Evolutionary conservation across 306 rosid genomes (phyloP), one percentile per base, ranked within the genome.

Genomic region (Sesbania bispinosa): DNA sequence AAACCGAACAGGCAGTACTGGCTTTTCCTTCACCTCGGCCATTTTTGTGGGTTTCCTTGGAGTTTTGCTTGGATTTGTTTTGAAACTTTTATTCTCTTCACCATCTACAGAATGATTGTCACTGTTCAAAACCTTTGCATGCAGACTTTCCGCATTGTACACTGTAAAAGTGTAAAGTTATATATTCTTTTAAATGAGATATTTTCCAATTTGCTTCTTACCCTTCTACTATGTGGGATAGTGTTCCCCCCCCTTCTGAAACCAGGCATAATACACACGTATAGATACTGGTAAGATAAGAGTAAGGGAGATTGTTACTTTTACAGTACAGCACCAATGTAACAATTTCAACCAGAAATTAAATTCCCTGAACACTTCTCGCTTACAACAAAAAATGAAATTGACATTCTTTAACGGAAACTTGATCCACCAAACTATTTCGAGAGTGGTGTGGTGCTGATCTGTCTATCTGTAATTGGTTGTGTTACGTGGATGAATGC

Each of bases 1-100:
- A 83, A 35, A 57, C 67, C 85, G 83, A 18, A 88, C 85, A 85
- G 80, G 83, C 9, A 86, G 77, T 76, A 85, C 82, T 42, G 97
- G 91, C 19, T 94, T 94, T 82, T 90, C 97, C 53, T 76, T 94
- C 59, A 67, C 74, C 62, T 89, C 82, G 19, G 90, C 99, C 51
- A 50, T 89, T 54, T 75, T 86, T 21, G 96, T 89, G 81, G 99
- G 91, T 52, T 27, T 94, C n/a, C 83, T 94, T 32, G 97, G 97
- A 53, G 59, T 83, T 75, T 73, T 86, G 88, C 88, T 87, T 52
- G 96, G 99, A 78, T 89, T 89, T 76, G 89, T 94, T 61, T 67
- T 94, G 79, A 94, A 85, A 69, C 81, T 94, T 50, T 55, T 86
- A 29, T 83, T 81, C 73, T 87, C 97, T 67, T 84, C 87, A 60